Evolutionary conservation across 108 stramenopile species (phyloP), one percentile per base, ranked within the genome.

Genomic region (Cylindrotheca closterium): DNA sequence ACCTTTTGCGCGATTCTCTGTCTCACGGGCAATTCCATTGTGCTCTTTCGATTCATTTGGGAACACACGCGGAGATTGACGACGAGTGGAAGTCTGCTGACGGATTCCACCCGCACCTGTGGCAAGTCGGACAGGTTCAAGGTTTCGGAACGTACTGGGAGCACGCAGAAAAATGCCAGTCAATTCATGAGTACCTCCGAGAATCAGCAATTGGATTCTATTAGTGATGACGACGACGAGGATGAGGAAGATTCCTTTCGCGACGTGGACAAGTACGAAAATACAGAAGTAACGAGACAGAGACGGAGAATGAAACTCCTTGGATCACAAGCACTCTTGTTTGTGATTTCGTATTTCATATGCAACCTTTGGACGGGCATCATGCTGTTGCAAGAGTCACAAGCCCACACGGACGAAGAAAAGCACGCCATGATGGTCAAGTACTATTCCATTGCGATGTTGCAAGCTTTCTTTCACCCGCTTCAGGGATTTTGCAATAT

Each of bases 401-500:
- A n/a, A n/a, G n/a, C n/a, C n/a, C n/a, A n/a, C n/a, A n/a, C n/a
- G n/a, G n/a, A n/a, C n/a, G n/a, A n/a, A n/a, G n/a, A n/a, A n/a
- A n/a, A n/a, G n/a, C n/a, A n/a, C n/a, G n/a, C n/a, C n/a, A n/a
- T n/a, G n/a, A n/a, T n/a, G n/a, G n/a, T n/a, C n/a, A n/a, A n/a
- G n/a, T n/a, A n/a, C n/a, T 66, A 55, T 46, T 10, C 48, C 18
- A 52, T 85, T n/a, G 53, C 63, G 18, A 52, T 82, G 18, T 26
- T 81, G 18, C 65, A 74, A 58, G 70, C 70, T 10, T 58, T 79
- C 4, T 79, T 85, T 55, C 65, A 79, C 21, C 82, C 82, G 8
- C 25, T 77, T 30, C 82, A 83, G 48, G 82, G 82, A 28, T 78
- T 82, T 51, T 75, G 78, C 61, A 82, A 82, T 47, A 31, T 65